phyloP scores from a whole-genome alignment of 2,329 filamentous ascomycete genomes.

The Aspergillus costaricaensis region DNA sequence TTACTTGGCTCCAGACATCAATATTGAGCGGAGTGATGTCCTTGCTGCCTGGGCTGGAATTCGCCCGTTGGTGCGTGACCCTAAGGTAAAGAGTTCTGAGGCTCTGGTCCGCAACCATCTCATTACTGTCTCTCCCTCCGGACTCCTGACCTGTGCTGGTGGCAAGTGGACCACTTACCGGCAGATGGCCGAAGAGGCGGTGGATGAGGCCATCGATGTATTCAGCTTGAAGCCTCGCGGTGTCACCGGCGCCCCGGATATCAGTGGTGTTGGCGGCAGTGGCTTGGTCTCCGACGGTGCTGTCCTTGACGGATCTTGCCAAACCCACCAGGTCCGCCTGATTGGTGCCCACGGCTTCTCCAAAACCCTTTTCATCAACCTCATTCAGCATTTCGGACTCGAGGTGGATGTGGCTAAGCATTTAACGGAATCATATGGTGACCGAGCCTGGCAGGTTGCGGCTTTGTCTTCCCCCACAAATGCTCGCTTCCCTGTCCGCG shows the following conservation, averaged over 20 bases:
- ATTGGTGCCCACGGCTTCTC: conserved; percentile 85
- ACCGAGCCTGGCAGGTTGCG: conserved; percentile 88
- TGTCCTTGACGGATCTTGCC: conserved; percentile 71
- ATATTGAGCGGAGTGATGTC: conserved; percentile 81
- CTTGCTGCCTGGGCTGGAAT: conserved; percentile 89
- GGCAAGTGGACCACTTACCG: conserved; percentile 94
- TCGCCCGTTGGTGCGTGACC: conserved; percentile 80
- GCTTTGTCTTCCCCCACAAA: conserved; percentile 76
- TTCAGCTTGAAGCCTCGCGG: conserved; percentile 65
- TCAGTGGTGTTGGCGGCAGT: conserved; percentile 72
- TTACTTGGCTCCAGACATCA: conserved; percentile 82
- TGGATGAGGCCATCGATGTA: conserved; percentile 73
- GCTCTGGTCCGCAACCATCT: conserved; percentile 86
- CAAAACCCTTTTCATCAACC: conserved; percentile 89
- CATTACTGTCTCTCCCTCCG: conserved; percentile 75
- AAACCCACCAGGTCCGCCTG: conserved; percentile 79
- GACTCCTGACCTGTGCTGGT: conserved; percentile 80
- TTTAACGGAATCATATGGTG: conserved; percentile 82
- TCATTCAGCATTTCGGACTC: conserved; percentile 89
- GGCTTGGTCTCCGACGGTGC: conserved; percentile 71
- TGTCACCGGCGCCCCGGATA: conserved; percentile 62
- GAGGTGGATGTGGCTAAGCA: conserved; percentile 93
- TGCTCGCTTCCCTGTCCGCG: conserved; percentile 77
- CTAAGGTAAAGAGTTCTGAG: conserved; percentile 81
- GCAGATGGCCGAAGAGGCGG: conserved; percentile 88